Base-by-base conservation (phyloP, 441 rosid genomes). In the Croton setiger region DNA sequence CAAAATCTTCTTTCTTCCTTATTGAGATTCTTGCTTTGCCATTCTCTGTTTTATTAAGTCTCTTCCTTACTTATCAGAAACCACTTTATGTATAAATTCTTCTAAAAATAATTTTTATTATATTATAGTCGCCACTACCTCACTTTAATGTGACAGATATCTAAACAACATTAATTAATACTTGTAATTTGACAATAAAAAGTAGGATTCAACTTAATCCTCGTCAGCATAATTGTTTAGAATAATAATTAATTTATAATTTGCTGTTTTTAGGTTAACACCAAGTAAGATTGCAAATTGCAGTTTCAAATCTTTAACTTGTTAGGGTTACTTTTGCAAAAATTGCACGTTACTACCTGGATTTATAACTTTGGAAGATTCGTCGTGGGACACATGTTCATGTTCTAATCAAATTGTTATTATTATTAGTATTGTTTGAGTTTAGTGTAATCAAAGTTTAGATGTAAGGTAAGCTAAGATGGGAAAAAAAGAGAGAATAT, bases 331-430 rank as follows among this genome's bases (percentile, higher is more conserved):
- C 39, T 55, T 60, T 1, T 37, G 11, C 57, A 61, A 65, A 27
- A 0, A 60, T 37, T 78, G 45, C 77, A 72, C 21, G 76, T 59
- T 69, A 60, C 35, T 17, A 33, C 35, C 59, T 17, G 21, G 57
- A 53, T 36, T 35, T 65, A 11, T 57, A 1, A 12, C 7, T 11
- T 45, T 10, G 65, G 75, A 69, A 74, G 79, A 64, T 62, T 72
- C n/a, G n/a, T n/a, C n/a, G n/a, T n/a, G n/a, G n/a, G n/a, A n/a
- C n/a, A n/a, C n/a, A n/a, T n/a, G n/a, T n/a, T 70, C 85, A 78
- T 79, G 84, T 76, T 72, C 71, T 54, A 33, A 35, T 41, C 66
- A 49, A 39, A 18, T 27, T 37, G 4, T 37, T 36, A 36, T 36
- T 36, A n/a, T 36, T 36, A 5, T 36, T 36, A 36, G 6, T 36